Evolutionary conservation across 2,329 filamentous ascomycete genomes (phyloP).

Genomic region (Fusarium subglutinans): DNA sequence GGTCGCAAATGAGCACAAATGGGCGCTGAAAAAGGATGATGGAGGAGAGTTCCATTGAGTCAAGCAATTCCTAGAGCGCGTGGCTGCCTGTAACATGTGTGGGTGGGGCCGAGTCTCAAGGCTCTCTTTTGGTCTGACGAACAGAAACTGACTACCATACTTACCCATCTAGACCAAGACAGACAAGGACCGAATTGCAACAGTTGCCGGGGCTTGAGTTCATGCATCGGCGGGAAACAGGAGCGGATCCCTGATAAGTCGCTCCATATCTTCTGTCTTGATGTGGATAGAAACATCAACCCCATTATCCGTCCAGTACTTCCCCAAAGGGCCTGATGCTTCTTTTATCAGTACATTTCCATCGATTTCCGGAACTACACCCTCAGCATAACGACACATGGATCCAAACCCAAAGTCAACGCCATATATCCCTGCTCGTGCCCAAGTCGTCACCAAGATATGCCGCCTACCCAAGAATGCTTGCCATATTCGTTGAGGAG

Average conservation of each 20-base stretch:
- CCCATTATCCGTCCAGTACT: constrained; percentile 37
- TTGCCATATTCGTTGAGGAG: constrained; percentile 43
- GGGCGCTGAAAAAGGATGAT: no score
- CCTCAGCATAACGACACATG: constrained; percentile 30
- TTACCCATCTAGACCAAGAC: no score
- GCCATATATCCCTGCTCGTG: constrained; percentile 37
- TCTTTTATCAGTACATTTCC: constrained; percentile 40
- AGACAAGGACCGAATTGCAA: no score
- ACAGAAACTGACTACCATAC: no score
- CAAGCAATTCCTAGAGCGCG: no score
- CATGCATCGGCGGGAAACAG: constrained; percentile 1
- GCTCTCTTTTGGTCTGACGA: no score
- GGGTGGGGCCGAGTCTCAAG: no score
- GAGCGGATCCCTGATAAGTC: constrained; percentile 25
- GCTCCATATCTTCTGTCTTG: constrained; percentile 22
- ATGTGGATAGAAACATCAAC: constrained; percentile 38
- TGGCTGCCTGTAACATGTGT: no score
- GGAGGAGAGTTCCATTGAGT: no score
- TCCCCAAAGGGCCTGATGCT: constrained; percentile 1
- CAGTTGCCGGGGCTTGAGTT: not conserved
- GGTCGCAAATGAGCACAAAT: no score
- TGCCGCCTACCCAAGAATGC: constrained; percentile 38
- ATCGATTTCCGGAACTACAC: constrained; percentile 37
- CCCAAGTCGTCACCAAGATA: constrained; percentile 42
- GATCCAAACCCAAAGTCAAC: constrained; percentile 39